Percentiles rank a stretch among this genome's conserved stretches.
Evolutionary conservation across 768 basidiomycete genomes (phyloP).

Genomic region (Cubamyces sp.): DNA sequence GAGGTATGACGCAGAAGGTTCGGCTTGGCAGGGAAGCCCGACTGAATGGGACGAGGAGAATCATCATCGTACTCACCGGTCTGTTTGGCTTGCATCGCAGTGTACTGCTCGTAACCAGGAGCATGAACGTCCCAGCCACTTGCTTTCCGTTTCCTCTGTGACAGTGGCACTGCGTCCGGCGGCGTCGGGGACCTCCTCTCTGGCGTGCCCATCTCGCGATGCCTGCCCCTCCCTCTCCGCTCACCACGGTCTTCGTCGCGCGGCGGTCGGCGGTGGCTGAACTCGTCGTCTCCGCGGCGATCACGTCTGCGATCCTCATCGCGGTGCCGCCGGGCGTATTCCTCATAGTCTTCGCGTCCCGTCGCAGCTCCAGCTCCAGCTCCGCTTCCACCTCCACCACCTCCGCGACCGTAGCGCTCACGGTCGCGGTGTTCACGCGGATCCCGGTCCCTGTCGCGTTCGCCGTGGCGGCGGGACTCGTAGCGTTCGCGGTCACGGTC

Average conservation of each 20-base stretch:
- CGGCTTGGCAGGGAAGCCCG: neutral
- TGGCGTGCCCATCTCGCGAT: conserved; percentile 64
- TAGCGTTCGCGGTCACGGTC: conserved; percentile 29
- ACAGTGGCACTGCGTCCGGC: conserved; percentile 76
- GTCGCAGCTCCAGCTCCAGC: conserved; percentile 33
- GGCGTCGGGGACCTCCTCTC: conserved; percentile 91
- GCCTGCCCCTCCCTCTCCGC: conserved; percentile 54
- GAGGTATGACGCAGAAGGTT: neutral
- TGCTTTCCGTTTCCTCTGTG: conserved; percentile 85
- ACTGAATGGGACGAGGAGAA: neutral
- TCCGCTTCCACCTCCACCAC: conserved; percentile 30
- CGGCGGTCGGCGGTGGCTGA: conserved; percentile 37
- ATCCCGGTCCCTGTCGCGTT: conserved; percentile 34
- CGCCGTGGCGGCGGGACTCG: conserved; percentile 29
- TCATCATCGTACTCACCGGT: conserved; percentile 61
- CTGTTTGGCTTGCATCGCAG: conserved; percentile 96
- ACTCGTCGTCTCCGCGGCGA: conserved; percentile 41
- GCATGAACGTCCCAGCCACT: conserved; percentile 98
- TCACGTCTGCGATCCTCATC: conserved; percentile 47
- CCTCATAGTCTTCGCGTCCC: conserved; percentile 30
- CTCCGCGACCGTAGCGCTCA: conserved; percentile 35
- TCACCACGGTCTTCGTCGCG: conserved; percentile 46
- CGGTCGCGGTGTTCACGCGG: conserved; percentile 36
- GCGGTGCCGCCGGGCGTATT: conserved; percentile 30
- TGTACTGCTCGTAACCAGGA: conserved; percentile 93